A percentile compares a stretch with the other conserved stretches of the same genome.
Conservation (phyloP, 2,329 filamentous ascomycete genomes). For the Trichoderma sp. region DNA sequence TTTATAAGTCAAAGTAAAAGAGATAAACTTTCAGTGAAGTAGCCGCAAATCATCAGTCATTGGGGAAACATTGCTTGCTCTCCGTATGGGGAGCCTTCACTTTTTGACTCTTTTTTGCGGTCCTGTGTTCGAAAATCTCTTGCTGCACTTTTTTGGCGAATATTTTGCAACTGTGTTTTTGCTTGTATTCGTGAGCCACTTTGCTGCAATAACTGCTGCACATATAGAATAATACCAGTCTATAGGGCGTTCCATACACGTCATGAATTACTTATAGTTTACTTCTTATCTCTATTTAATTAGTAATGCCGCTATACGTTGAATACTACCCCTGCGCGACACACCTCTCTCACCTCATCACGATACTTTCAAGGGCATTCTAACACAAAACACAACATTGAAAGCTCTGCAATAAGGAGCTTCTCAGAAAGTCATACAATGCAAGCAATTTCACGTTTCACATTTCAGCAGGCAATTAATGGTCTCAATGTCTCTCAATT, state of each 20-base stretch:
- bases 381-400: background rate
- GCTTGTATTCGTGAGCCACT: background rate
- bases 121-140: background rate
- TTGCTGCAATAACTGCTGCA: background rate
- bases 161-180: background rate
- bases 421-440: too few relatives aligned
- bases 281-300: too few relatives aligned
- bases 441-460: background rate
- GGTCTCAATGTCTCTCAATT: background rate
- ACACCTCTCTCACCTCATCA: background rate
- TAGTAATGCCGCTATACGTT: background rate
- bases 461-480: background rate
- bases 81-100: conserved; percentile 2
- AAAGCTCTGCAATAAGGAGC: too few relatives aligned
- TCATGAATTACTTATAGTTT: too few relatives aligned
- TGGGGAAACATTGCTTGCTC: background rate
- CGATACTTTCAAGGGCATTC: background rate
- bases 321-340: background rate
- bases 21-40: background rate
- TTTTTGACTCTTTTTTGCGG: conserved; percentile 3
- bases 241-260: background rate
- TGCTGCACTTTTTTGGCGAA: background rate
- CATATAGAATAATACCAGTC: background rate
- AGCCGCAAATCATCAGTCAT: background rate
- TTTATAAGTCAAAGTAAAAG: background rate